Base-by-base conservation (phyloP, 1,284 basidiomycete genomes). In the Mycena sp. region DNA sequence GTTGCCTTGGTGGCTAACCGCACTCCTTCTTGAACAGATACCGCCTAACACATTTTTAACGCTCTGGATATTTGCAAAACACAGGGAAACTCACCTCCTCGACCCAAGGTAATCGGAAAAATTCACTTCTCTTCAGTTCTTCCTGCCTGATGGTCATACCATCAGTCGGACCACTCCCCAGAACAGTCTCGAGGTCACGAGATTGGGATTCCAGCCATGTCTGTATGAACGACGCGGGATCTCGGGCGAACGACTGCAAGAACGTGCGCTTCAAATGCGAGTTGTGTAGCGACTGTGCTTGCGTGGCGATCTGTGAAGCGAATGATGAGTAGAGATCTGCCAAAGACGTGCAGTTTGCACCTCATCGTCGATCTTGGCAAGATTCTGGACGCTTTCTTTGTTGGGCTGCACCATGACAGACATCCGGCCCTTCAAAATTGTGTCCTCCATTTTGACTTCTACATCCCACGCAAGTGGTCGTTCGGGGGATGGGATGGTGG, bases 171-270 rank as follows among this genome's bases (percentile, higher is more conserved):
- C 95, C 95, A 75, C 90, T 93, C 40, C 93, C 94, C n/a, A 99
- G 83, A 63, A 98, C 86, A 61, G 86, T 89, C 76, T 97, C 95
- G 41, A 99, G 78, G 76, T 98, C 95, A 19, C 94, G 85, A 30
- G 95, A 92, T 76, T 99, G 97, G 3, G 92, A 95, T 60, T 92
- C 91, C 35, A 98, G 79, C 93, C 94, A 99, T 4, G 87, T 92
- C 69, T 95, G 89, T 60, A 98, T 91, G 73, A 98, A 98, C 32
- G 82, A 83, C 1, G 88, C 84, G 0, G 95, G 95, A 61, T 95
- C 87, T 2, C 86, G 80, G 19, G 95, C 89, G 73, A 98, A 99
- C 0, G 89, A 87, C 55, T 89, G 84, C 44, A 99, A 80, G 78
- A 98, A 98, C 23, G 94, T 91, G 16, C 90, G 85, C 75, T 97